phyloP scores from a whole-genome alignment of 1,284 basidiomycete species.

The Cryptococcus floricola region DNA sequence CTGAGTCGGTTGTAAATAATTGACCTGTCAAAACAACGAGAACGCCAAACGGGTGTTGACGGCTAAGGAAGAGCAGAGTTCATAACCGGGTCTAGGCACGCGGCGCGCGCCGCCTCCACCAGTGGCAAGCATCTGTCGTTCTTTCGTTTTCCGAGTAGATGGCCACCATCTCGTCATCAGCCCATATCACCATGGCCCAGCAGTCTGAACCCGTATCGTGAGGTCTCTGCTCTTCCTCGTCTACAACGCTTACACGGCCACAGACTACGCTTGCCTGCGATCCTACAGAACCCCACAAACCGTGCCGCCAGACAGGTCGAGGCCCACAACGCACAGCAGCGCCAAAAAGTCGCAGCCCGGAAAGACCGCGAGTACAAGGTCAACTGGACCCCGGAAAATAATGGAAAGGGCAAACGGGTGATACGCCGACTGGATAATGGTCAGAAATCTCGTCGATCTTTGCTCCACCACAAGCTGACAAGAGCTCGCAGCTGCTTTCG shows the following conservation, averaged over 20 bases:
- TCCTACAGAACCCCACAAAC: slow-evolving; percentile 44
- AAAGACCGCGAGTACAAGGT: slow-evolving; percentile 16
- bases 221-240: neutral
- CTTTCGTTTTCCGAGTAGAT: too few species aligned
- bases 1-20: too few species aligned
- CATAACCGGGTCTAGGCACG: too few species aligned
- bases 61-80: too few species aligned
- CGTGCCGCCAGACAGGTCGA: slow-evolving; percentile 33
- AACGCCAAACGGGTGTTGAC: too few species aligned
- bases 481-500: slow-evolving; percentile 28
- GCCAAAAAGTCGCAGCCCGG: slow-evolving; percentile 37
- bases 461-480: neutral
- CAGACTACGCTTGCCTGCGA: slow-evolving; percentile 45
- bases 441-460: neutral
- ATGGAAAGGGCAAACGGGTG: slow-evolving; percentile 39
- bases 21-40: too few species aligned
- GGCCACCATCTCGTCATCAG: too few species aligned
- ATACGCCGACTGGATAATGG: slow-evolving; percentile 45
- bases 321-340: slow-evolving; percentile 45
- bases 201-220: neutral
- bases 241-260: slow-evolving; percentile 1
- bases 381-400: slow-evolving; percentile 7
- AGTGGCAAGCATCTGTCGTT: too few species aligned
- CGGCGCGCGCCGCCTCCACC: too few species aligned
- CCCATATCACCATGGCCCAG: too few species aligned